Evolutionary conservation across 805 yeast species (phyloP), one percentile per base, ranked within the genome.

Genomic region (Ogataea angusta): DNA sequence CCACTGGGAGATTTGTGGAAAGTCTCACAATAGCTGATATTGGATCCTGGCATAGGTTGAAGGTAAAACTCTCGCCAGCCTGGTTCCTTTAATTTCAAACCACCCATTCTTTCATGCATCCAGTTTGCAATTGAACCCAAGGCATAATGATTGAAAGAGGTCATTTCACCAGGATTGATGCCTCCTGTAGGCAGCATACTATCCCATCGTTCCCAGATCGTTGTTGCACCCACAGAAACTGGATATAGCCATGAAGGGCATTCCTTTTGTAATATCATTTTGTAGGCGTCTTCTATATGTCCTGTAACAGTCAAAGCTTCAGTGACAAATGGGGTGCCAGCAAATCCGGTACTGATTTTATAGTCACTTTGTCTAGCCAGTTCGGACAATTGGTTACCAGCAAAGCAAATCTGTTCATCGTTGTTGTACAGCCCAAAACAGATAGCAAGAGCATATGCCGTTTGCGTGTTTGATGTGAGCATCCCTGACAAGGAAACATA

Each of bases 131-230:
- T 48, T 2, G 57, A 47, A 9, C 57, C 57, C 16, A 53, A 41
- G 10, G 57, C 55, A 34, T 53, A 53, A 22, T 53, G 57, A 34
- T 54, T 56, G 56, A 56, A 56, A n/a, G 59, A 55, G 2, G 60
- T 56, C 60, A 56, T 56, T 12, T 42, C 51, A 8, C 60, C 60
- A 3, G 58, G 55, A 36, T 56, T 56, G 38, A 55, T 51, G 22
- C 35, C 32, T 4, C 60, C 60, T 33, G 55, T 48, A 2, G 54
- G 56, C 23, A 53, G 32, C 56, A 56, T 51, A 36, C 60, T 56
- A 32, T 56, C 57, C 59, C 59, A 56, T 8, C 60, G 49, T 31
- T 56, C 60, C 60, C 60, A 56, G 10, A 52, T 41, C 2, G 60
- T 56, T 16, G 60, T 56, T 5, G 60, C 60, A 2, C 60, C 60